Percentiles rank a stretch among this genome's conserved stretches.
These are phyloP conservation scores for Tetrahymena elliotti DNA, from an alignment of 73 alveolate genomes.

Conservation along the genomic window DNA sequence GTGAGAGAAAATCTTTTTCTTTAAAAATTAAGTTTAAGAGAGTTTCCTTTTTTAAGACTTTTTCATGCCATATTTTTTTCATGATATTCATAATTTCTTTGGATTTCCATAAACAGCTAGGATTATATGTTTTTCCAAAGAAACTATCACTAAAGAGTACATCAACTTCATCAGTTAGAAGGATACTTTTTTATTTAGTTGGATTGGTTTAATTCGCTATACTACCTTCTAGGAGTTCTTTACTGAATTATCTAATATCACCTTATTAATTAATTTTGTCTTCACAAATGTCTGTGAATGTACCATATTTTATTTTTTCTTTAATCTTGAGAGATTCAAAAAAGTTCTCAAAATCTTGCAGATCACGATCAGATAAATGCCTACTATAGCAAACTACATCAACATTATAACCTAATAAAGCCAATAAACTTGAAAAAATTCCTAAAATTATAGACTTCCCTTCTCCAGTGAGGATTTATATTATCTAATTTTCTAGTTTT, in stretches of 20 bases:
- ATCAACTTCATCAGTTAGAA: conserved; percentile 53
- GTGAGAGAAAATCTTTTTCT: not conserved
- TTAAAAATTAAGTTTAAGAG: not conserved
- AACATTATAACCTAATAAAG: conserved; percentile 36
- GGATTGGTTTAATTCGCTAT: not conserved
- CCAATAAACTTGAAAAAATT: conserved; percentile 30
- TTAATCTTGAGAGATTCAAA: not conserved
- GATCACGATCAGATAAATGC: conserved; percentile 38
- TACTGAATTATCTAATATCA: not conserved
- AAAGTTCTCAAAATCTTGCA: not conserved
- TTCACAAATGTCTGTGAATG: not conserved
- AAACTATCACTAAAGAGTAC: conserved; percentile 34
- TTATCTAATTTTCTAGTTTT: conserved; percentile 15
- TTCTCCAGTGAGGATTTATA: conserved; percentile 49
- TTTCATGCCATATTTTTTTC: not conserved
- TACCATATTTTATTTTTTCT: not conserved
- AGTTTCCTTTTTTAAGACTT: not conserved
- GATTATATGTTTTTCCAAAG: conserved; percentile 39
- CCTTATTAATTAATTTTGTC: not conserved
- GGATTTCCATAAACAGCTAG: not conserved
- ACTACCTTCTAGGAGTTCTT: not conserved
- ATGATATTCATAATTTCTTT: not conserved
- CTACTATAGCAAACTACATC: conserved; percentile 24
- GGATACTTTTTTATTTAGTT: not conserved
- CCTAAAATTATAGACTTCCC: conserved; percentile 49